A percentile compares a stretch with the other conserved stretches of the same genome.
phyloP scores from a whole-genome alignment of 306 rosid species.

The Macrotyloma uniflorum region DNA sequence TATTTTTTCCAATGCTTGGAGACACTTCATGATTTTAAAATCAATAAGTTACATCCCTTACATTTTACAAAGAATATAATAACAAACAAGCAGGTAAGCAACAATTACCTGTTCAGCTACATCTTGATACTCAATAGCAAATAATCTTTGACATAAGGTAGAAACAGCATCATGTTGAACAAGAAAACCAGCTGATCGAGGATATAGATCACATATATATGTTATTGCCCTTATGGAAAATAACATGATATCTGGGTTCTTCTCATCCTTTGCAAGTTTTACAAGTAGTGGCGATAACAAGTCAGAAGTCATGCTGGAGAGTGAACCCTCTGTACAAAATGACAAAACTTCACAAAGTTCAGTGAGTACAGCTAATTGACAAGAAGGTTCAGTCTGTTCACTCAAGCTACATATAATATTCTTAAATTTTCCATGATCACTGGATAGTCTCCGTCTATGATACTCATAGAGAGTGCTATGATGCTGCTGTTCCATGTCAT shows the following conservation, averaged over 20 bases:
- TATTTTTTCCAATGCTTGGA: constrained; percentile 97
- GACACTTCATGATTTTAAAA: constrained; percentile 63
- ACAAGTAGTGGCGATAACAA: constrained; percentile 78
- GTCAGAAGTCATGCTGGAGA: constrained; percentile 75
- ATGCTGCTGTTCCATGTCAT: constrained; percentile 78
- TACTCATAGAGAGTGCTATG: constrained; percentile 64
- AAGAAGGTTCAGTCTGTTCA: constrained; percentile 72
- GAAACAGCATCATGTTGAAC: constrained; percentile 87
- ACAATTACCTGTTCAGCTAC: constrained; percentile 91
- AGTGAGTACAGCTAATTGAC: constrained; percentile 66
- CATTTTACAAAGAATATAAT: background rate
- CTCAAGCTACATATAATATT: constrained; percentile 68
- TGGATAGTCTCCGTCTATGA: constrained; percentile 71
- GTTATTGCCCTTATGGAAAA: constrained; percentile 93
- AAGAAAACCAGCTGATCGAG: constrained; percentile 77
- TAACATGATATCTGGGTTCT: constrained; percentile 71
- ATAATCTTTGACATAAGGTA: constrained; percentile 79
- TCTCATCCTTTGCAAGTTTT: constrained; percentile 71
- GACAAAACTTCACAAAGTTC: constrained; percentile 92
- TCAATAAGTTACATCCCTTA: constrained; percentile 28
- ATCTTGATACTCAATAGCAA: constrained; percentile 83
- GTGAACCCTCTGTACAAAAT: constrained; percentile 86
- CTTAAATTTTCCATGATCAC: constrained; percentile 85
- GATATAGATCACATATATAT: constrained; percentile 85
- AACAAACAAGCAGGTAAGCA: background rate